Evolutionary conservation across 2,329 filamentous ascomycete species (phyloP).

Genomic region (Daldinia eschscholtzii): DNA sequence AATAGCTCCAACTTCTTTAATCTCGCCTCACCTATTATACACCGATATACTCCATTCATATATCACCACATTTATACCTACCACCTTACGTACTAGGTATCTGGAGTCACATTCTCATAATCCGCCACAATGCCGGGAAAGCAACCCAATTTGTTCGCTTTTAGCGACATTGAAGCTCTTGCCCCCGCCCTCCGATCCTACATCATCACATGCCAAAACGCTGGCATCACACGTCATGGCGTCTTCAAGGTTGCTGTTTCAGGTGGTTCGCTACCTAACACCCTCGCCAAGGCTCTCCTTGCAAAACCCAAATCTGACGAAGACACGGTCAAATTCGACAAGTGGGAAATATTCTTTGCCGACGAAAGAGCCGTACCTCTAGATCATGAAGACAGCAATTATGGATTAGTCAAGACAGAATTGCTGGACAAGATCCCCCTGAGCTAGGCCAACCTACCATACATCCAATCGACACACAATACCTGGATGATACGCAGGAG

Average conservation of each 20-base stretch:
- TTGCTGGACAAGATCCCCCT: constrained; percentile 85
- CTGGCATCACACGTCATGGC: constrained; percentile 82
- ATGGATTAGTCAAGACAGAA: constrained; percentile 86
- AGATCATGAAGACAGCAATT: constrained; percentile 94
- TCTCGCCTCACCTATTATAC: constrained; percentile 6
- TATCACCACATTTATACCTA: constrained; percentile 14
- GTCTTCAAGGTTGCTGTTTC: constrained; percentile 94
- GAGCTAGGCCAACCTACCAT: constrained; percentile 76
- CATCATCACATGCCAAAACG: constrained; percentile 83
- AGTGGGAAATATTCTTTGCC: constrained; percentile 99
- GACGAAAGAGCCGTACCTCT: constrained; percentile 96
- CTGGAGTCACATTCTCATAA: constrained; percentile 7
- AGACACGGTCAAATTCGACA: constrained; percentile 80
- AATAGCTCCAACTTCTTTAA: constrained; percentile 7
- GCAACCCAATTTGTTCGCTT: constrained; percentile 82
- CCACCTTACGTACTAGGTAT: constrained; percentile 13
- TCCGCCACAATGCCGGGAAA: constrained; percentile 63
- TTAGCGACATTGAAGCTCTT: constrained; percentile 76
- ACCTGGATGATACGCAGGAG: constrained; percentile 85
- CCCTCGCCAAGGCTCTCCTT: constrained; percentile 86
- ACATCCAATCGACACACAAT: constrained; percentile 77
- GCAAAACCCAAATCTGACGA: constrained; percentile 62
- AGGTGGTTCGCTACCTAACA: constrained; percentile 91
- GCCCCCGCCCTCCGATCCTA: constrained; percentile 84
- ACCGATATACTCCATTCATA: constrained; percentile 17